These are phyloP conservation scores for Diplotaxis tenuifolia DNA, from an alignment of 345 rosid genomes.

Conservation along the genomic window DNA sequence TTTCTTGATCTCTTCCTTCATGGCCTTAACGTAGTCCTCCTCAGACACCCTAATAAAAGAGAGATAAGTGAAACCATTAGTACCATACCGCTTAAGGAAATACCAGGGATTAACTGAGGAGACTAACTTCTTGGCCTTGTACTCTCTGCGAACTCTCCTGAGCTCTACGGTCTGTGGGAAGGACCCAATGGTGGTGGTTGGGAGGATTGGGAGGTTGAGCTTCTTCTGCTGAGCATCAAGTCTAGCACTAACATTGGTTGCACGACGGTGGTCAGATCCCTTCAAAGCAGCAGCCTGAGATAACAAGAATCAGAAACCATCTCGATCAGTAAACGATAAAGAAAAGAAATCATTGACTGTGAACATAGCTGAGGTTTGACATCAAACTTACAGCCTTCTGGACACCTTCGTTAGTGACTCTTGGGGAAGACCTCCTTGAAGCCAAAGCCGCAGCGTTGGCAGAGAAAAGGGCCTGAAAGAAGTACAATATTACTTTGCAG, in stretches of 20 bases:
- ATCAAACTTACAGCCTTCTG: constrained; percentile 83
- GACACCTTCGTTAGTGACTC: constrained; percentile 88
- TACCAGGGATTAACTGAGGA: neutral
- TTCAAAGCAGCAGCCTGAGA: constrained; percentile 90
- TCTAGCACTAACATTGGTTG: constrained; percentile 81
- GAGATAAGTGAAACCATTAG: constrained; percentile 24
- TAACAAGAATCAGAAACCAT: constrained; percentile 16
- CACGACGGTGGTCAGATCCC: constrained; percentile 90
- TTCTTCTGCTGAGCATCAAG: constrained; percentile 96
- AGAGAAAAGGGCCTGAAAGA: constrained; percentile 70
- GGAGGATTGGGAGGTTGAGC: constrained; percentile 93
- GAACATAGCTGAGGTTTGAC: neutral
- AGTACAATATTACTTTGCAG: neutral
- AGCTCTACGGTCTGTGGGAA: constrained; percentile 94
- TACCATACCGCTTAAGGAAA: neutral
- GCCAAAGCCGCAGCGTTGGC: constrained; percentile 82
- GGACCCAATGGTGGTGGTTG: constrained; percentile 96
- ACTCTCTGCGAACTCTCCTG: constrained; percentile 97
- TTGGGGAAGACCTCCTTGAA: constrained; percentile 87
- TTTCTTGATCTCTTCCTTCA: constrained; percentile 88
- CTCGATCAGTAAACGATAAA: neutral
- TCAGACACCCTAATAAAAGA: constrained; percentile 70
- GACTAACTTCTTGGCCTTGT: constrained; percentile 88
- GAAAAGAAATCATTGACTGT: constrained; percentile 7
- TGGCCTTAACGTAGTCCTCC: constrained; percentile 76